A percentile compares a stretch with the other conserved stretches of the same genome.
Conservation (phyloP, 2,329 filamentous ascomycete genomes). For the Xylaria digitata region DNA sequence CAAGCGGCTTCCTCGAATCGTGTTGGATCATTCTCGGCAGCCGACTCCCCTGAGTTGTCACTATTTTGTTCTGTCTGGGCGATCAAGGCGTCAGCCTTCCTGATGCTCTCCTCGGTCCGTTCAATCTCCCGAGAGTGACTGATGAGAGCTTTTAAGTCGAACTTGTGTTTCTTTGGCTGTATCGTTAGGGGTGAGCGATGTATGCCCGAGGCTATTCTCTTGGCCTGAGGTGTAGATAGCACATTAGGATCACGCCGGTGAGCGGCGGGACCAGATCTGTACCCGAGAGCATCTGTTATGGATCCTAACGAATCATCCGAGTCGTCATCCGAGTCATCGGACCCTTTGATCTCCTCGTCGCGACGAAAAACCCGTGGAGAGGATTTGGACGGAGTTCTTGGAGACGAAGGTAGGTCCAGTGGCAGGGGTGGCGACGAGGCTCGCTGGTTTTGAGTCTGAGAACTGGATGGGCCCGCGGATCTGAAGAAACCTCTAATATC, state of each 20-base stretch:
- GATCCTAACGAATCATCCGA: constrained; percentile 67
- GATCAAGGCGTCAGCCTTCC: constrained; percentile 55
- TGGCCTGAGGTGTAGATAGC: constrained; percentile 59
- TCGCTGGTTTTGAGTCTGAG: constrained; percentile 33
- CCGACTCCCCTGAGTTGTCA: constrained; percentile 41
- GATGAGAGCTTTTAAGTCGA: constrained; percentile 71
- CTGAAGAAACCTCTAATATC: constrained; percentile 52
- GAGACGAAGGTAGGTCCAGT: constrained; percentile 44
- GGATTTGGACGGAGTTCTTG: constrained; percentile 46
- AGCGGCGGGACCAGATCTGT: constrained; percentile 40
- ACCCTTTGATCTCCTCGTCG: constrained; percentile 72
- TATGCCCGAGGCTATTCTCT: constrained; percentile 55
- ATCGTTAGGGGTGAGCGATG: constrained; percentile 62
- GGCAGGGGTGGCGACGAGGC: constrained; percentile 30
- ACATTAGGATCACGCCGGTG: constrained; percentile 39
- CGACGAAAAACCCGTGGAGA: constrained; percentile 53
- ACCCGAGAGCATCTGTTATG: constrained; percentile 62
- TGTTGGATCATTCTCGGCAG: constrained; percentile 52
- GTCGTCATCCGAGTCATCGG: constrained; percentile 78
- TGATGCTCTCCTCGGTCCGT: constrained; percentile 67
- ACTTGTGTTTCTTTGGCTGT: constrained; percentile 66
- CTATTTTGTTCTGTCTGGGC: constrained; percentile 38
- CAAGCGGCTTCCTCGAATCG: constrained; percentile 59
- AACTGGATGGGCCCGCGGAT: constrained; percentile 31
- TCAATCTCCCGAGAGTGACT: constrained; percentile 69